These are phyloP conservation scores for Apiotrichum sp. DNA, from an alignment of 1,284 basidiomycete species.

Conservation along the genomic window DNA sequence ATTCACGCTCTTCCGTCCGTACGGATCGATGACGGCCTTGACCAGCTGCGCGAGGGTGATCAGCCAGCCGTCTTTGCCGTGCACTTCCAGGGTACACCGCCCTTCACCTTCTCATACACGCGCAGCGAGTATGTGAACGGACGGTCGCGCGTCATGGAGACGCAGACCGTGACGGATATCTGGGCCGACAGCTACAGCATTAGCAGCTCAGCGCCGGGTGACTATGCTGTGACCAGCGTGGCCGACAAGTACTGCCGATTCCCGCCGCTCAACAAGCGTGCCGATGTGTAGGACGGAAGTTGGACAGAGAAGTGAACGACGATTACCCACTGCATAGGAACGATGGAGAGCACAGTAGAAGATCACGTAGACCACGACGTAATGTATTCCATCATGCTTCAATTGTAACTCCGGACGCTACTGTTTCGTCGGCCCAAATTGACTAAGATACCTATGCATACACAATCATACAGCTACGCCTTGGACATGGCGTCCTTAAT, in stretches of 20 bases:
- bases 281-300: slow-evolving; percentile 3
- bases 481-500: slow-evolving; percentile 59
- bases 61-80: slow-evolving; percentile 84
- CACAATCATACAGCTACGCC: slow-evolving; percentile 1
- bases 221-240: slow-evolving; percentile 67
- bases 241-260: slow-evolving; percentile 77
- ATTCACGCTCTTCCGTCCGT: slow-evolving; percentile 83
- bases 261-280: slow-evolving; percentile 50
- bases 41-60: slow-evolving; percentile 86
- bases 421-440: too few species aligned
- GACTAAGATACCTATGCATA: neutral
- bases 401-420: neutral
- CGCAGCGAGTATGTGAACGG: slow-evolving; percentile 50
- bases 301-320: neutral
- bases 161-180: slow-evolving; percentile 71
- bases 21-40: slow-evolving; percentile 77
- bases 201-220: slow-evolving; percentile 79
- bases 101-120: slow-evolving; percentile 92
- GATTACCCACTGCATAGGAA: neutral
- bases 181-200: slow-evolving; percentile 73
- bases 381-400: slow-evolving; percentile 4
- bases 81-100: slow-evolving; percentile 78
- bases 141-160: slow-evolving; percentile 64
- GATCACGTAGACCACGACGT: slow-evolving; percentile 3
- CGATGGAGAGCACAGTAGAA: neutral